Evolutionary conservation across 2,329 filamentous ascomycete species (phyloP).

Genomic region (Fusarium albidum): DNA sequence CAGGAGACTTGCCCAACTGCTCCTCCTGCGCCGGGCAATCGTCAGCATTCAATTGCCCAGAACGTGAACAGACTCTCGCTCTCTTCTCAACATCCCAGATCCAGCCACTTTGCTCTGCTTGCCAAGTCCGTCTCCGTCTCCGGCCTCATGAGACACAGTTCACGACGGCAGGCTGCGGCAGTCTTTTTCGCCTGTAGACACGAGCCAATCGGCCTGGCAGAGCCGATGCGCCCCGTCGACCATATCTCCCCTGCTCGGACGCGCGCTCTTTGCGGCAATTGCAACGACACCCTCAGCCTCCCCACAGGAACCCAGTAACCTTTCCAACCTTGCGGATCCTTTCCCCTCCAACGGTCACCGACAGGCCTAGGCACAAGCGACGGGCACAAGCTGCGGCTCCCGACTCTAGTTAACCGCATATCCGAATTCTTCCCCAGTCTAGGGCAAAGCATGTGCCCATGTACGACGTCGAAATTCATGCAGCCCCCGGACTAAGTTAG

Average conservation of each 20-base stretch:
- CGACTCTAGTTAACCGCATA: slow-evolving; percentile 7
- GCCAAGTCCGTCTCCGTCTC: background rate
- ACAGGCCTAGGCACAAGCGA: slow-evolving; percentile 25
- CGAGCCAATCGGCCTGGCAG: slow-evolving; percentile 1
- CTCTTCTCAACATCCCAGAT: background rate
- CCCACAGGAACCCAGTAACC: slow-evolving; percentile 19
- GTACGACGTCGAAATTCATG: slow-evolving; percentile 40
- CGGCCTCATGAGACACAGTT: background rate
- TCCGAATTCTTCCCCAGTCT: slow-evolving; percentile 20
- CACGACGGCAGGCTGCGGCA: background rate
- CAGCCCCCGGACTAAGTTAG: slow-evolving; percentile 27
- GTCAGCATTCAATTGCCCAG: background rate
- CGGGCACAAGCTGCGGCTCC: slow-evolving; percentile 8
- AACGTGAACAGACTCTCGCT: background rate
- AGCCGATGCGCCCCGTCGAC: slow-evolving; percentile 7
- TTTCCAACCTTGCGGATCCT: slow-evolving; percentile 30
- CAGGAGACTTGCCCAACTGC: background rate
- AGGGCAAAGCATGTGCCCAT: slow-evolving; percentile 24
- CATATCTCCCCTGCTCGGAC: slow-evolving; percentile 16
- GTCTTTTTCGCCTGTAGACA: background rate
- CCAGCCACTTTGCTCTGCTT: too few relatives aligned
- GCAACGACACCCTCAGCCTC: slow-evolving; percentile 13
- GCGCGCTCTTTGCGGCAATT: slow-evolving; percentile 30
- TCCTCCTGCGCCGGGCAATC: background rate
- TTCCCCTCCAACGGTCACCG: slow-evolving; percentile 29